Conservation (phyloP, 192 early-diverging fungal genomes). For the Chytriomyces hyalinus region DNA sequence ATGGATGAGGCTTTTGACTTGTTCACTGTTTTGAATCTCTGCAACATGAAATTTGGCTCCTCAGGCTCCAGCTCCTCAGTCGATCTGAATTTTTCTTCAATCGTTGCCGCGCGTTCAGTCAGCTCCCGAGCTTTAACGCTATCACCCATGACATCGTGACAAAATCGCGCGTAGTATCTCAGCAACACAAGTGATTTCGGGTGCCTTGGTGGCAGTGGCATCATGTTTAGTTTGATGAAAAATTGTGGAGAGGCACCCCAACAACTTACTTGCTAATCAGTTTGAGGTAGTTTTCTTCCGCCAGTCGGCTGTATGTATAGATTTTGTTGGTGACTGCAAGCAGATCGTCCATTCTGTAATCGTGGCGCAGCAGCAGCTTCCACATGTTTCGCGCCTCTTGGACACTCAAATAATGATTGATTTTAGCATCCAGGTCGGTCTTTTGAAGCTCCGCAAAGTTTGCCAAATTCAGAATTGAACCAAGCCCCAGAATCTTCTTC, state of each 20-base stretch:
- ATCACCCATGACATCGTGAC: constrained; percentile 7
- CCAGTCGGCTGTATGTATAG: constrained; percentile 6
- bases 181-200: constrained; percentile 12
- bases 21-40: too few relatives aligned
- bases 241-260: background rate
- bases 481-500: background rate
- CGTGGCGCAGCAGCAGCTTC: constrained; percentile 12
- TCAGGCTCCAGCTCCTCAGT: too few relatives aligned
- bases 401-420: constrained; percentile 16
- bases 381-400: constrained; percentile 24
- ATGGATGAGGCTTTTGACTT: too few relatives aligned
- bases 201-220: background rate
- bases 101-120: background rate
- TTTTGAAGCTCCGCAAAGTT: constrained; percentile 23
- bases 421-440: constrained; percentile 25
- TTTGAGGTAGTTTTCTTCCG: constrained; percentile 14
- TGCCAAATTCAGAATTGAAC: background rate
- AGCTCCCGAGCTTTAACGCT: background rate
- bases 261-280: constrained; percentile 16
- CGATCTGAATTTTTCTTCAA: background rate
- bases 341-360: constrained; percentile 17
- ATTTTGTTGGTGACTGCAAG: background rate
- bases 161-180: constrained; percentile 25
- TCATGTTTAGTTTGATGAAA: background rate
- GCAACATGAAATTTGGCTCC: too few relatives aligned